These are phyloP conservation scores for Calvatia gigantea DNA, from an alignment of 768 basidiomycete genomes.

Conservation along the genomic window DNA sequence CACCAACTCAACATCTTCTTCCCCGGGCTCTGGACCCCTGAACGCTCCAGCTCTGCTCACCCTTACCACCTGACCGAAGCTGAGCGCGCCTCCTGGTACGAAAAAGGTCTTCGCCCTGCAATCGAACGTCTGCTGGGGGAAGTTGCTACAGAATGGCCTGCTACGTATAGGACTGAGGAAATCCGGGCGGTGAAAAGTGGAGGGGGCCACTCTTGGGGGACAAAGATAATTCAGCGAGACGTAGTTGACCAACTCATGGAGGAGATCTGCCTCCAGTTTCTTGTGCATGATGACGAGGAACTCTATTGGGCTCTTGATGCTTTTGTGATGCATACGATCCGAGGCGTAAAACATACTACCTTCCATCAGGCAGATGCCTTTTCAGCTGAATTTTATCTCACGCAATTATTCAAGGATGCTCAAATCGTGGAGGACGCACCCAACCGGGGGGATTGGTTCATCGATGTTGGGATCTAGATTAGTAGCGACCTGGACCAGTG, in stretches of 20 bases:
- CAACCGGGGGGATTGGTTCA: constrained; percentile 16
- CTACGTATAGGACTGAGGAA: constrained; percentile 18
- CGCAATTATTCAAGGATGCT: not conserved
- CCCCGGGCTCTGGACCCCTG: constrained; percentile 18
- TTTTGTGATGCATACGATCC: constrained; percentile 26
- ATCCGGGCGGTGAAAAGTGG: constrained; percentile 16
- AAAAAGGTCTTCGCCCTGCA: constrained; percentile 22
- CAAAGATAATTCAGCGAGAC: constrained; percentile 15
- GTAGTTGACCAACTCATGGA: constrained; percentile 11
- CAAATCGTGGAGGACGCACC: not conserved
- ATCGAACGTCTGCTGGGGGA: constrained; percentile 8
- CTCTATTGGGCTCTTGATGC: constrained; percentile 18
- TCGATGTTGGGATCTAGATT: constrained; percentile 29
- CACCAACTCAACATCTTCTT: constrained; percentile 18
- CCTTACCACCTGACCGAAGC: constrained; percentile 1
- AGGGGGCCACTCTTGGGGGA: constrained; percentile 17
- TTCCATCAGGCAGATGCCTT: constrained; percentile 9
- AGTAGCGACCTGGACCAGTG: constrained; percentile 15
- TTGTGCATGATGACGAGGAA: not conserved
- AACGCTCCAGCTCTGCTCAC: not conserved
- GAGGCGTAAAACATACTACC: constrained; percentile 21
- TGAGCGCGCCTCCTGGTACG: constrained; percentile 18
- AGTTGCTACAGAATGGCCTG: constrained; percentile 22
- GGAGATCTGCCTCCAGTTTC: constrained; percentile 14
- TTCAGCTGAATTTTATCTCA: not conserved